Percentiles rank a stretch among this genome's conserved stretches.
These are phyloP conservation scores for Xylaria sp. DNA, from an alignment of 2,329 filamentous ascomycete genomes.

Conservation along the genomic window DNA sequence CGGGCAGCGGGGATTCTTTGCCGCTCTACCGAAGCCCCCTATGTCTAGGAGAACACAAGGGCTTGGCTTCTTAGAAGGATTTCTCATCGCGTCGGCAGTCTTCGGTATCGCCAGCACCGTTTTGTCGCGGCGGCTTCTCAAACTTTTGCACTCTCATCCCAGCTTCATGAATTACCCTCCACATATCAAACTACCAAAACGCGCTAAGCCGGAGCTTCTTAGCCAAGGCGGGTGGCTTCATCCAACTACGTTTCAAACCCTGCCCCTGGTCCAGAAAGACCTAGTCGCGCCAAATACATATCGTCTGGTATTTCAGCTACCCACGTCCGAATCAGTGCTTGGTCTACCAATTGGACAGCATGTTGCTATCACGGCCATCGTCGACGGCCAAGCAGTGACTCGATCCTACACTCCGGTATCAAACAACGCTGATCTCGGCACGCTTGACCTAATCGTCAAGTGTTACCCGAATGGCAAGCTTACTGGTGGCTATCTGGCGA, in stretches of 20 bases:
- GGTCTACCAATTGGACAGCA: slow-evolving; percentile 68
- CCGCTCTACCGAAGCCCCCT: slow-evolving; percentile 6
- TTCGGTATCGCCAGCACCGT: slow-evolving; percentile 49
- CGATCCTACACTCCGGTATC: slow-evolving; percentile 66
- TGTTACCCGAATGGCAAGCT: slow-evolving; percentile 61
- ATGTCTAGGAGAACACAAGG: slow-evolving; percentile 34
- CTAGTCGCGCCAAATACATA: slow-evolving; percentile 57
- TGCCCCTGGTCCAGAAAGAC: slow-evolving; percentile 56
- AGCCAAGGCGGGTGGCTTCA: slow-evolving; percentile 60
- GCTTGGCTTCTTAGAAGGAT: slow-evolving; percentile 52
- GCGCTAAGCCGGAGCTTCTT: slow-evolving; percentile 52
- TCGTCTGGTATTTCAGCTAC: slow-evolving; percentile 60
- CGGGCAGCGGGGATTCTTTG: slow-evolving; percentile 16
- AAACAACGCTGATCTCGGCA: slow-evolving; percentile 60
- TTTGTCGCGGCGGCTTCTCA: slow-evolving; percentile 45
- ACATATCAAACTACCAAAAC: slow-evolving; percentile 54
- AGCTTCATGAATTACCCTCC: slow-evolving; percentile 50
- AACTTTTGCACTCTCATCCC: slow-evolving; percentile 48
- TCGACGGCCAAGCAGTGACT: slow-evolving; percentile 57
- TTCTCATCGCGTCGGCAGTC: slow-evolving; percentile 50
- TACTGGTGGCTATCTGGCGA: slow-evolving; percentile 60
- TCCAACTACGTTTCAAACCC: slow-evolving; percentile 57
- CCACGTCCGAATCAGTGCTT: slow-evolving; percentile 55
- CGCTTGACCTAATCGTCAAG: slow-evolving; percentile 62
- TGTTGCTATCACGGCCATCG: slow-evolving; percentile 60